phyloP scores from a whole-genome alignment of 768 basidiomycete species.

The Hericium erinaceus region DNA sequence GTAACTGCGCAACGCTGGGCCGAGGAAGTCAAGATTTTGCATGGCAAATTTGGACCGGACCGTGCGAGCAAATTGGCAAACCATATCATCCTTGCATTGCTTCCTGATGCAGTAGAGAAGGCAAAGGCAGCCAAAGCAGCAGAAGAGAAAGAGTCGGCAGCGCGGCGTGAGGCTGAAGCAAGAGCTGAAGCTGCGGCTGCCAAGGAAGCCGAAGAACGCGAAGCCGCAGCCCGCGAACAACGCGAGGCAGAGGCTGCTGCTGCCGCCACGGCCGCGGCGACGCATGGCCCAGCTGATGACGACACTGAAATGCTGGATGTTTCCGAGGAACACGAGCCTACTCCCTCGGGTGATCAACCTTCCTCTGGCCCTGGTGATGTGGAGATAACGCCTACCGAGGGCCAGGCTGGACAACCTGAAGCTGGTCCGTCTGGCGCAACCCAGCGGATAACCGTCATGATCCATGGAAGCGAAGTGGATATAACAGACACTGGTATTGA shows the following conservation, averaged over 20 bases:
- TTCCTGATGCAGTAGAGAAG: constrained; percentile 67
- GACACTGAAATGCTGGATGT: constrained; percentile 40
- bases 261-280: constrained; percentile 13
- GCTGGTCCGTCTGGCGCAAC: constrained; percentile 23
- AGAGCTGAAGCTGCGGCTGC: constrained; percentile 29
- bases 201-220: constrained; percentile 23
- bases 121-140: constrained; percentile 33
- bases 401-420: constrained; percentile 5
- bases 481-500: constrained; percentile 99
- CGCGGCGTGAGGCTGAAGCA: constrained; percentile 26
- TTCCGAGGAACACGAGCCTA: background rate
- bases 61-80: constrained; percentile 58
- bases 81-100: constrained; percentile 62
- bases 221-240: constrained; percentile 15
- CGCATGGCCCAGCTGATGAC: constrained; percentile 18
- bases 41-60: constrained; percentile 64
- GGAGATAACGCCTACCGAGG: background rate
- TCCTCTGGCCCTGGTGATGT: constrained; percentile 1
- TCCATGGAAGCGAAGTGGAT: constrained; percentile 89
- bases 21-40: constrained; percentile 77
- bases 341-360: constrained; percentile 6
- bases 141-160: constrained; percentile 44
- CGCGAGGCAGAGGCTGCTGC: constrained; percentile 7
- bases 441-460: constrained; percentile 76
- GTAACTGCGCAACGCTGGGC: constrained; percentile 82